Evolutionary conservation across 352 stramenopile species (phyloP).

Genomic region (Pythium phragmiticola): DNA sequence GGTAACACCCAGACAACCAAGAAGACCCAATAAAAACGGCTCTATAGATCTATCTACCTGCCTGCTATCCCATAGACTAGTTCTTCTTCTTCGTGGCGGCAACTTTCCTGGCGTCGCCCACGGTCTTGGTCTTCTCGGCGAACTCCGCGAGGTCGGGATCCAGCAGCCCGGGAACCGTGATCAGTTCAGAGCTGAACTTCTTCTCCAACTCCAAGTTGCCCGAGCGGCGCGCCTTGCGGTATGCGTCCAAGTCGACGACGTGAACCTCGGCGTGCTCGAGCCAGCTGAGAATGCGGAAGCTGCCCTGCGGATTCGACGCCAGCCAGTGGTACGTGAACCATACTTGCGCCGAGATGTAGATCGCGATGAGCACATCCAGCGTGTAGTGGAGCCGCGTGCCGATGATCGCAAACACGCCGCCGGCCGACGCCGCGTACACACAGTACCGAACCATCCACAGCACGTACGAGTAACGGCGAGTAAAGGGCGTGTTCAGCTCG

Average conservation of each 20-base stretch:
- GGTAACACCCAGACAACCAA: conserved; percentile 1
- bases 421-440: conserved; percentile 60
- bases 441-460: conserved; percentile 83
- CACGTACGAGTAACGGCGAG: conserved; percentile 63
- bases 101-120: not conserved
- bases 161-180: conserved; percentile 16
- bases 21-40: conserved; percentile 39
- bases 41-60: conserved; percentile 4
- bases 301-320: conserved; percentile 51
- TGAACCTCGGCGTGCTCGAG: conserved; percentile 81
- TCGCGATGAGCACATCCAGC: conserved; percentile 82
- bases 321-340: conserved; percentile 88
- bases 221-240: conserved; percentile 69
- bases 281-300: conserved; percentile 74
- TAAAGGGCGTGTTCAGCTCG: conserved; percentile 87
- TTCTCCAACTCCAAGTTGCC: conserved; percentile 37
- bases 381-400: conserved; percentile 87
- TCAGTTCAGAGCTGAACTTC: conserved; percentile 24
- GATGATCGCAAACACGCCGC: conserved; percentile 82
- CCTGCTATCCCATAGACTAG: not conserved
- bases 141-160: not conserved
- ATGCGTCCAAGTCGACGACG: conserved; percentile 76
- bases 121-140: not conserved
- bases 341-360: conserved; percentile 84
- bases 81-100: conserved; percentile 15